A percentile compares a stretch with the other conserved stretches of the same genome.
These are phyloP conservation scores for Angomonas deanei DNA, from an alignment of 208 protist species.

Conservation along the genomic window DNA sequence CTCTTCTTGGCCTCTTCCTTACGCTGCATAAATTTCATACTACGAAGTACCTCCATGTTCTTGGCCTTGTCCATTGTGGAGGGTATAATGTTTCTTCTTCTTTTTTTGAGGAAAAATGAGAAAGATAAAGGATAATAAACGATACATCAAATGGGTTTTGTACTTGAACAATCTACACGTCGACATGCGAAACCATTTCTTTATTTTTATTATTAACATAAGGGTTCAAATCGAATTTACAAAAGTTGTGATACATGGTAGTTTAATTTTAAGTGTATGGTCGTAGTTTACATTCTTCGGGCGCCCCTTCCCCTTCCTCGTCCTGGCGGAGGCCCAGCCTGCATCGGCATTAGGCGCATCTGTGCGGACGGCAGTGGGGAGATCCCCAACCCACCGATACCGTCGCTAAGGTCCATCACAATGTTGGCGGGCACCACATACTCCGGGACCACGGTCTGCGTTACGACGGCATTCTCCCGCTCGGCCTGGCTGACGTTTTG, in stretches of 20 bases:
- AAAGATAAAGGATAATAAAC: slow-evolving; percentile 8
- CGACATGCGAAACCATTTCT: neutral
- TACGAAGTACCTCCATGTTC: slow-evolving; percentile 73
- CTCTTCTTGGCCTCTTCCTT: slow-evolving; percentile 83
- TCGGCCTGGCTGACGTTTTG: slow-evolving; percentile 65
- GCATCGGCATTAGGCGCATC: neutral
- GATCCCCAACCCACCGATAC: neutral
- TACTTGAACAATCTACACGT: slow-evolving; percentile 8
- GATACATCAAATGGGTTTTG: no score
- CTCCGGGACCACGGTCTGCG: slow-evolving; percentile 13
- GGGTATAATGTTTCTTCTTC: neutral
- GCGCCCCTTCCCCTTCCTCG: neutral
- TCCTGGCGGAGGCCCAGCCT: neutral
- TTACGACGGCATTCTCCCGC: slow-evolving; percentile 46
- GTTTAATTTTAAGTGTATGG: neutral
- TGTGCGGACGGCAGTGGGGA: neutral
- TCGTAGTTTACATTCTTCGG: neutral
- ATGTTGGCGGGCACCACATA: slow-evolving; percentile 58
- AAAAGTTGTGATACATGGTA: no score
- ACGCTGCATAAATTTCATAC: slow-evolving; percentile 92
- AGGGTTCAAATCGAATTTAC: no score
- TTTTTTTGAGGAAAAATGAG: neutral
- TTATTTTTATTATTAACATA: neutral
- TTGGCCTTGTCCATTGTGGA: slow-evolving; percentile 66
- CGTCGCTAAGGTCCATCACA: slow-evolving; percentile 55